phyloP scores from a whole-genome alignment of 805 yeast species.

The Cyberlindnera samutprakarnensis region DNA sequence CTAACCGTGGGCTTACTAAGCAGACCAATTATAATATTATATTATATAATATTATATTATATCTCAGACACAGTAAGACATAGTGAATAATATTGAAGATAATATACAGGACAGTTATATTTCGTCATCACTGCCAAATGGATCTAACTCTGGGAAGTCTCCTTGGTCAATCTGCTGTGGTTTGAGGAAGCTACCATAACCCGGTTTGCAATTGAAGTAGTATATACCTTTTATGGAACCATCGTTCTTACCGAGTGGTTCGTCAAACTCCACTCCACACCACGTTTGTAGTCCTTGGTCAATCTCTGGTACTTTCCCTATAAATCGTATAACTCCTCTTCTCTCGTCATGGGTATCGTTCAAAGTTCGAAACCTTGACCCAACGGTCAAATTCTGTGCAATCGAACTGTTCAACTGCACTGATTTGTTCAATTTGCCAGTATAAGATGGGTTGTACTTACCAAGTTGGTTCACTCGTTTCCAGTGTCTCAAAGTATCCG shows the following conservation, averaged over 20 bases:
- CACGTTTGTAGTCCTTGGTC: conserved; percentile 41
- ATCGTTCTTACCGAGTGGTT: conserved; percentile 81
- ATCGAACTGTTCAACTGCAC: conserved; percentile 23
- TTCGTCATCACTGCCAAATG: conserved; percentile 42
- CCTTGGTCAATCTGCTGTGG: conserved; percentile 67
- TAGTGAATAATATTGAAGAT: conserved; percentile 3
- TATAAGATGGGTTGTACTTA: conserved; percentile 52
- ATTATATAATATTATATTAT: no score
- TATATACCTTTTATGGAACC: conserved; percentile 59
- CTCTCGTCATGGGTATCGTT: conserved; percentile 42
- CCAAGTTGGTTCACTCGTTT: conserved; percentile 65
- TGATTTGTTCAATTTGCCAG: conserved; percentile 23
- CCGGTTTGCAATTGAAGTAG: conserved; percentile 47
- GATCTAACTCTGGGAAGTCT: conserved; percentile 46
- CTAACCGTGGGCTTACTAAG: no score
- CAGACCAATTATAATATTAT: no score
- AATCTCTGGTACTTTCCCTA: conserved; percentile 63
- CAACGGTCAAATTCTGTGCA: conserved; percentile 32
- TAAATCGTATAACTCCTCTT: conserved; percentile 60
- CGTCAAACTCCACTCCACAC: conserved; percentile 83
- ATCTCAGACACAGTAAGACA: no score
- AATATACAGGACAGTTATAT: conserved; percentile 3
- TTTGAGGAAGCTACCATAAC: conserved; percentile 73
- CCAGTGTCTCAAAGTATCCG: conserved; percentile 69
- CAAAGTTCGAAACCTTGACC: conserved; percentile 46